Base-by-base conservation (phyloP, 768 basidiomycete genomes). In the Rhodotorula sphaerocarpa region DNA sequence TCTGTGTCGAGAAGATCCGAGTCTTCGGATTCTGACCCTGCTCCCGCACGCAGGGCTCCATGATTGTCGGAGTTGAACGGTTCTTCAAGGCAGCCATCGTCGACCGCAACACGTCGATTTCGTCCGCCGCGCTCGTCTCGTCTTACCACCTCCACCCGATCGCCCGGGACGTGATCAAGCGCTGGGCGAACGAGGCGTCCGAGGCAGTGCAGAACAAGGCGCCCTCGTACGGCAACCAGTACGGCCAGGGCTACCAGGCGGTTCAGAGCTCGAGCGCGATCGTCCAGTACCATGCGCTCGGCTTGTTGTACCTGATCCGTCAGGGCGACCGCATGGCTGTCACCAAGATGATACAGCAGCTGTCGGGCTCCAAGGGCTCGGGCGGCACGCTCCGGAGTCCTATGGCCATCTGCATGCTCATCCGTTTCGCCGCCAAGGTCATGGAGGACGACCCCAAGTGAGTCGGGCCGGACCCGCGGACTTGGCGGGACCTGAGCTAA, bases 81-180 rank as follows among this genome's bases (percentile, higher is more conserved):
- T 97, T 93, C 82, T 97, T 97, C 82, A 97, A 97, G 76, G 89
- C 93, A 5, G 95, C 95, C 55, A 95, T 99, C 66, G 93, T 99
- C 47, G 95, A 97, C 79, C 85, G 86, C 64, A 95, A 88, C 72
- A 85, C 92, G 2, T 88, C 90, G 60, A 95, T 96, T 72, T 87
- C 95, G 9, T 91, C 91, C 28, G 91, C 93, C 34, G 90, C 95
- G 6, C 83, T 99, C 71, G 88, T 99, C 50, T 96, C 95, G 20
- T 86, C 95, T 3, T 70, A 67, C 65, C 93, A 99, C 76, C 82
- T 97, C 64, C 93, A 86, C 81, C 90, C 90, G 51, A 79, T 83
- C 64, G 88, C 93, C 3, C 90, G 89, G 73, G 90, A 96, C 67
- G 90, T 96, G 53, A 93, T 97, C 65, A 92, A 90, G 73, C 86